phyloP scores from a whole-genome alignment of 768 basidiomycete species.

The Mycena leptocephala region DNA sequence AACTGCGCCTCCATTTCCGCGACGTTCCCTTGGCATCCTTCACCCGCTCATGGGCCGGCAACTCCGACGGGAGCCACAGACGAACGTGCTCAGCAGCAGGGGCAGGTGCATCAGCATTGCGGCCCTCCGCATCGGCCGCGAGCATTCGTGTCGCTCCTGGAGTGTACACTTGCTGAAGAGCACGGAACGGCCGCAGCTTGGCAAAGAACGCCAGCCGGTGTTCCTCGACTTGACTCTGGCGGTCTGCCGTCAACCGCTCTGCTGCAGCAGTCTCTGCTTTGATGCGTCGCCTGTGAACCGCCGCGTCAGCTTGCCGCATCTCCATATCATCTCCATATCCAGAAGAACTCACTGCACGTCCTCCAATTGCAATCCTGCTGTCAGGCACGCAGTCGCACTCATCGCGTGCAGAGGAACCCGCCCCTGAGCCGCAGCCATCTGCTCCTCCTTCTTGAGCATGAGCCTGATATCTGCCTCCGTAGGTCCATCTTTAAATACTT shows the following conservation, averaged over 20 bases:
- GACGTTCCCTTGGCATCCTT: background rate
- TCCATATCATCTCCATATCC: too few species aligned
- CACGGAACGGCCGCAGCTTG: slow-evolving; percentile 11
- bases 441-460: slow-evolving; percentile 6
- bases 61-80: slow-evolving; percentile 3
- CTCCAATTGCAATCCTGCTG: background rate
- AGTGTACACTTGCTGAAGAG: background rate
- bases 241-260: background rate
- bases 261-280: background rate
- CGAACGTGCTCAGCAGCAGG: background rate
- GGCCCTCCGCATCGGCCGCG: background rate
- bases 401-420: background rate
- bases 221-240: slow-evolving; percentile 15
- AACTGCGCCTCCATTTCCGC: background rate
- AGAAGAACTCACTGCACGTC: background rate
- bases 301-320: background rate
- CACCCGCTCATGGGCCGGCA: background rate
- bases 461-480: too few species aligned
- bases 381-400: background rate
- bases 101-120: background rate
- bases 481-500: too few species aligned
- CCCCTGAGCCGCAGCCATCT: background rate
- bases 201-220: slow-evolving; percentile 4
- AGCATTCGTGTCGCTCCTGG: slow-evolving; percentile 1
- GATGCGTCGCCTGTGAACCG: background rate